Base-by-base conservation (phyloP, 2,329 filamentous ascomycete species). In the Gaeumannomyces sp. region DNA sequence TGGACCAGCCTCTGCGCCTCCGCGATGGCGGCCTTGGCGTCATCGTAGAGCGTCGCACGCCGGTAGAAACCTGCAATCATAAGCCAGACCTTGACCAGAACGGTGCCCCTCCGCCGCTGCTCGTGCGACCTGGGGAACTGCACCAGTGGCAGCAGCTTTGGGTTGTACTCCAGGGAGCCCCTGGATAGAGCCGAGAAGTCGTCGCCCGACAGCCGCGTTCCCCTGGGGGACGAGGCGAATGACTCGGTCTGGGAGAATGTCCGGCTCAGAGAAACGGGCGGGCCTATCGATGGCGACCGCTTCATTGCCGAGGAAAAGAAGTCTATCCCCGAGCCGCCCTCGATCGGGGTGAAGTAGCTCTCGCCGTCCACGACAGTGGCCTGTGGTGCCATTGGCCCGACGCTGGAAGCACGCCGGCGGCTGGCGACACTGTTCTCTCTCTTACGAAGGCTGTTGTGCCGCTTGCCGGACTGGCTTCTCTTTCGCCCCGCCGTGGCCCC, bases 1-100 rank as follows among this genome's bases (percentile, higher is more conserved):
- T 89, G 82, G 1, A 92, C 88, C 50, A 97, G 82, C 72, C 90
- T 91, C 66, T 87, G 83, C 1, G 94, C 95, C 79, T 98, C 95
- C 14, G 87, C 83, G 33, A 93, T 85, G 8, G 94, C 92, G 63
- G 89, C 91, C 70, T 85, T 86, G 16, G 91, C 88, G 73, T 98
- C 94, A 27, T 93, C 89, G 64, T 87, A 86, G 79, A 96, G 87
- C 11, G 85, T 85, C 10, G 94, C 92, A 64, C 92, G 86, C 33
- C 92, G 86, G 73, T 98, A 99, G 68, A 98, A 88, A 0, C 90
- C 90, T 2, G 92, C 90, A 67, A 97, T 92, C 73, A 95, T 89
- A 11, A 97, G 81, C 95, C 95, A 99, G 38, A 97, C 88, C 69
- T 89, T 89, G 27, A 93, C 80, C 22, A 99, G 74, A 14, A 87